Evolutionary conservation across 495 filamentous ascomycete species (phyloP).

Genomic region (Penicillium bialowiezense): DNA sequence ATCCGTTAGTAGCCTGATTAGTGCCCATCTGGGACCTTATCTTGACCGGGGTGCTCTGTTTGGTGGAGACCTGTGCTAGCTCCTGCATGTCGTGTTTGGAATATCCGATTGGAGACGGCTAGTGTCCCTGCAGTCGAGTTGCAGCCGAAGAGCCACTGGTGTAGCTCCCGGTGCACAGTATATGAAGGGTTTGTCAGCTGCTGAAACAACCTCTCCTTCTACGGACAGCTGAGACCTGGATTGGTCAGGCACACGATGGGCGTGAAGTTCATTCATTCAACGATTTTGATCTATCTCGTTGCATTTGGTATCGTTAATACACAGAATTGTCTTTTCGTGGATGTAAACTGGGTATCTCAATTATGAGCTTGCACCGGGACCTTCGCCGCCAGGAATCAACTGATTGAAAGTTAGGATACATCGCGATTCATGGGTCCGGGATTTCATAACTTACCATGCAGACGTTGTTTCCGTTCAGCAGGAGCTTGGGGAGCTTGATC

Average conservation of each 20-base stretch:
- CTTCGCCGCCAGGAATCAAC: conserved; percentile 88
- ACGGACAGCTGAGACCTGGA: not conserved
- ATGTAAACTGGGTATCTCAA: conserved; percentile 9
- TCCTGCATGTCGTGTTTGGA: not conserved
- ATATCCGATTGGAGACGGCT: not conserved
- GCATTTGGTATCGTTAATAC: conserved; percentile 36
- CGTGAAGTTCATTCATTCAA: conserved; percentile 15
- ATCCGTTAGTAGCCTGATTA: conserved; percentile 11
- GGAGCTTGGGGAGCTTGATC: conserved; percentile 85
- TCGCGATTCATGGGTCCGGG: no score
- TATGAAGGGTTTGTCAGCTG: no score
- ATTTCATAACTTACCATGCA: conserved; percentile 91
- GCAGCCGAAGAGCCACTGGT: not conserved
- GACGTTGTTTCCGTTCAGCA: conserved; percentile 98
- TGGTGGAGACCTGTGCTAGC: not conserved
- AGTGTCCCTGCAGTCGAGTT: not conserved
- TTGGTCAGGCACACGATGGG: not conserved
- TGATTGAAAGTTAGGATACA: no score
- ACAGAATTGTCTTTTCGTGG: conserved; percentile 26
- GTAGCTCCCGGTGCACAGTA: no score
- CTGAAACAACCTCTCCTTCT: not conserved
- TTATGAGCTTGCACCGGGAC: conserved; percentile 50
- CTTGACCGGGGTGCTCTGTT: not conserved
- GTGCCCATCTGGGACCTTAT: not conserved
- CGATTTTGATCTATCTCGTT: conserved; percentile 20